A percentile compares a stretch with the other conserved stretches of the same genome.
Conservation (phyloP, 108 stramenopile genomes). For the Skeletonema menzelii region DNA sequence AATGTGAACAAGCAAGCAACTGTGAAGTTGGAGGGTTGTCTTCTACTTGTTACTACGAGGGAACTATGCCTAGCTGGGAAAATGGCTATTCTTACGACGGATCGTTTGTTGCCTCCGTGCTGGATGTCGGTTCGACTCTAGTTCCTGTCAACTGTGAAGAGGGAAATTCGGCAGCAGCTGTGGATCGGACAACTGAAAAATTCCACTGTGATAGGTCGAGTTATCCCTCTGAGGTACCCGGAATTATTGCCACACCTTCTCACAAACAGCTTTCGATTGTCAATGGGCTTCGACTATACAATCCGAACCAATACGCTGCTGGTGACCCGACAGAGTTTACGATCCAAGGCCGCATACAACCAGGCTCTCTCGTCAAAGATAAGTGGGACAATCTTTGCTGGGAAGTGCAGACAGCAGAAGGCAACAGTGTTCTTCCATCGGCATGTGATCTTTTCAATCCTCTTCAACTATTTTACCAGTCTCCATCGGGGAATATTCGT, state of each 20-base stretch:
- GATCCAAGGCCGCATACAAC: neutral
- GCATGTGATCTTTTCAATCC: constrained; percentile 1
- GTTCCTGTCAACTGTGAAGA: neutral
- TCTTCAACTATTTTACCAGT: constrained; percentile 1
- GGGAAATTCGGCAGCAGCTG: neutral
- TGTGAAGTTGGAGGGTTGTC: neutral
- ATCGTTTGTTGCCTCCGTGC: neutral
- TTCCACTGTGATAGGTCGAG: neutral
- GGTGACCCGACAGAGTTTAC: constrained; percentile 13
- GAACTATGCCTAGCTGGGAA: neutral
- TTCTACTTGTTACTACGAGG: neutral
- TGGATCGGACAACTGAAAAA: neutral
- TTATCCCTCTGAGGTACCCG: neutral
- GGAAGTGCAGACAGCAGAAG: neutral
- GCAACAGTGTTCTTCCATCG: neutral
- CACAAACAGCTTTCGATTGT: constrained; percentile 4
- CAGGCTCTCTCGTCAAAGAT: constrained; percentile 1
- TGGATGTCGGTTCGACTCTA: neutral
- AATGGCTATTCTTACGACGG: neutral
- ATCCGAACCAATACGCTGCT: neutral
- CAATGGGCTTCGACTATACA: constrained; percentile 16
- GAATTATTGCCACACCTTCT: neutral
- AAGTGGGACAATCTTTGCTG: constrained; percentile 7
- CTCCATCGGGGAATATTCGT: neutral
- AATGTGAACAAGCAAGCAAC: neutral